Conservation (phyloP, 805 yeast species). For the Lipomyces yamanashiensis region DNA sequence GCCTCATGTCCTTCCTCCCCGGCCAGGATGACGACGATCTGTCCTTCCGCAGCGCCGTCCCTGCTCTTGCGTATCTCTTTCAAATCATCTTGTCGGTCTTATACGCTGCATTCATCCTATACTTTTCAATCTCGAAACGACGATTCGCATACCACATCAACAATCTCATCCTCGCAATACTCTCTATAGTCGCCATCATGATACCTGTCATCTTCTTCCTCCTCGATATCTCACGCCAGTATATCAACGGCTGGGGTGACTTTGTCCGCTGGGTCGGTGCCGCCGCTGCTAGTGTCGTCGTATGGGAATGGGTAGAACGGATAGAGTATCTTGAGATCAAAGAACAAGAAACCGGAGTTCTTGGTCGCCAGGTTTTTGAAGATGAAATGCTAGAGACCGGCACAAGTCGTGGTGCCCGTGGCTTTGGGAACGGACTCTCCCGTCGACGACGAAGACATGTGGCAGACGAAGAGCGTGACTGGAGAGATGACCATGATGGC, state of each 20-base stretch:
- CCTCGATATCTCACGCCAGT: conserved; percentile 47
- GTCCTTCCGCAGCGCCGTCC: conserved; percentile 44
- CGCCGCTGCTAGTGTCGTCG: conserved; percentile 56
- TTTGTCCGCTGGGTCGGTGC: conserved; percentile 54
- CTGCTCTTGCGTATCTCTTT: conserved; percentile 44
- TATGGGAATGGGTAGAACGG: conserved; percentile 71
- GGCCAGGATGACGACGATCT: conserved; percentile 34
- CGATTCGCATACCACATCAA: conserved; percentile 53
- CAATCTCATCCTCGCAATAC: conserved; percentile 55
- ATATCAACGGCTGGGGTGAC: conserved; percentile 58
- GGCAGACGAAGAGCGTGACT: not conserved
- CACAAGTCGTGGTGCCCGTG: conserved; percentile 33
- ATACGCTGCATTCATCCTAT: conserved; percentile 46
- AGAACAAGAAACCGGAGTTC: conserved; percentile 59
- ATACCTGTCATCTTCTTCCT: conserved; percentile 48
- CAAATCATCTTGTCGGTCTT: conserved; percentile 44
- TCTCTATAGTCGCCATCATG: conserved; percentile 50
- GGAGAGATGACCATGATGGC: not conserved
- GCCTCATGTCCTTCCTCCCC: conserved; percentile 35
- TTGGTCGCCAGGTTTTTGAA: conserved; percentile 64
- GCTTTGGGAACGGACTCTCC: conserved; percentile 2
- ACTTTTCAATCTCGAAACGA: conserved; percentile 49
- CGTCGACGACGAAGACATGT: conserved; percentile 15
- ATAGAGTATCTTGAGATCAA: conserved; percentile 57
- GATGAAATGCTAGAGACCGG: conserved; percentile 45